Conservation (phyloP, 768 basidiomycete genomes). For the Collybiopsis luxurians region DNA sequence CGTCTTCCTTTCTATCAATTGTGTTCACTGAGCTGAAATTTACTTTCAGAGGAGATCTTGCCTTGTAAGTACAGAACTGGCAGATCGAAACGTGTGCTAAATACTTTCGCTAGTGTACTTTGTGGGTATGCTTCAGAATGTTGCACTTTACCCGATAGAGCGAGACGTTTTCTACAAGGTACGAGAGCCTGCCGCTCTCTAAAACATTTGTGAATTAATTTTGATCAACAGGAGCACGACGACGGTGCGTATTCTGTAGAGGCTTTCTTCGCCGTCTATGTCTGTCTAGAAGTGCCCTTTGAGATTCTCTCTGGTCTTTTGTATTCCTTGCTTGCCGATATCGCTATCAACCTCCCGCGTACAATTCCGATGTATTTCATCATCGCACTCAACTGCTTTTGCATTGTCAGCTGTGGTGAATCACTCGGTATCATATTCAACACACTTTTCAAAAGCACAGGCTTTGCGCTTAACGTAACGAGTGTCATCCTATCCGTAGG, state of each 20-base stretch:
- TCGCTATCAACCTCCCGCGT: slow-evolving; percentile 8
- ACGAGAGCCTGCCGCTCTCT: not conserved
- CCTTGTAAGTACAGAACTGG: slow-evolving; percentile 3
- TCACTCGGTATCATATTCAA: slow-evolving; percentile 12
- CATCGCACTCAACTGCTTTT: slow-evolving; percentile 9
- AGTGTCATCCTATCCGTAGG: slow-evolving; percentile 7
- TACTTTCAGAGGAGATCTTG: slow-evolving; percentile 8
- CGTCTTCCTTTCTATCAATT: not conserved
- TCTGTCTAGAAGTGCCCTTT: slow-evolving; percentile 9
- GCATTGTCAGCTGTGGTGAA: slow-evolving; percentile 11
- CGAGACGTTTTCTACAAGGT: slow-evolving; percentile 11
- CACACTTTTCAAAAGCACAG: slow-evolving; percentile 9
- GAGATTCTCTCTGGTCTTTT: slow-evolving; percentile 7
- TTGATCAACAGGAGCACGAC: slow-evolving; percentile 3
- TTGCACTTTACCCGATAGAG: slow-evolving; percentile 10
- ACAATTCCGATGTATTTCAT: slow-evolving; percentile 10
- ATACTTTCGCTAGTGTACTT: slow-evolving; percentile 4
- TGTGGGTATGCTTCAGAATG: slow-evolving; percentile 12
- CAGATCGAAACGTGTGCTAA: not conserved
- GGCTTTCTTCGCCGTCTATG: slow-evolving; percentile 8
- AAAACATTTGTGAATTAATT: not conserved
- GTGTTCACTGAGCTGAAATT: not conserved
- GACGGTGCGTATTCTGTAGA: slow-evolving; percentile 11
- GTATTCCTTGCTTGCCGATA: slow-evolving; percentile 4
- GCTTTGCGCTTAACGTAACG: slow-evolving; percentile 10